These are phyloP conservation scores for Phaffia rhodozyma DNA, from an alignment of 1,284 basidiomycete genomes.

Conservation along the genomic window DNA sequence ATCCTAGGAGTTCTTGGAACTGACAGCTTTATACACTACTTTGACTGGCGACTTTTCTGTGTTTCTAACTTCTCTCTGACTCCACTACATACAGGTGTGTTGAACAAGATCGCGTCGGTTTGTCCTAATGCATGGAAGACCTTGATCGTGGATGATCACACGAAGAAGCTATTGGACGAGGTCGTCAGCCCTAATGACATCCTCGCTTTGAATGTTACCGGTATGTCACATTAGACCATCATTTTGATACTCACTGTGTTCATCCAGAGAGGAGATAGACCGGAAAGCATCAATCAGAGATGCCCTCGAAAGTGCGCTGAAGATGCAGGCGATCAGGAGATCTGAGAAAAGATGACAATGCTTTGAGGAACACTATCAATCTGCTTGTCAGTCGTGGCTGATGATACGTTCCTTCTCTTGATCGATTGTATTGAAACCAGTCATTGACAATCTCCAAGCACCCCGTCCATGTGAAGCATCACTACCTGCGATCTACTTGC, in stretches of 20 bases:
- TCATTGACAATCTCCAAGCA: slow-evolving; percentile 39
- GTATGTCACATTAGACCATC: slow-evolving; percentile 43
- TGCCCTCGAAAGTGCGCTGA: neutral
- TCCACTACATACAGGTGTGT: slow-evolving; percentile 27
- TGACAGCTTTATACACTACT: no score
- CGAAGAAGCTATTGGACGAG: slow-evolving; percentile 68
- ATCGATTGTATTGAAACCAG: slow-evolving; percentile 22
- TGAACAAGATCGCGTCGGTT: slow-evolving; percentile 44
- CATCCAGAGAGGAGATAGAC: neutral
- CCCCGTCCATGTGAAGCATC: slow-evolving; percentile 59
- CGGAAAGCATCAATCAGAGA: neutral
- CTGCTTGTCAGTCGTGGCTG: neutral
- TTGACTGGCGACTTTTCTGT: no score
- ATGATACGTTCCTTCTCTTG: neutral
- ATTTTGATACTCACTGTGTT: neutral
- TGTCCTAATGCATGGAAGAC: slow-evolving; percentile 86
- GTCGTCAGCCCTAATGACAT: slow-evolving; percentile 90
- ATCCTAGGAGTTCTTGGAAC: no score
- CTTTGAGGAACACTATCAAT: neutral
- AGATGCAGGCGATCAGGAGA: neutral
- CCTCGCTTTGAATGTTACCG: slow-evolving; percentile 82
- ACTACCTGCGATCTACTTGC: slow-evolving; percentile 81
- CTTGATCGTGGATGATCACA: slow-evolving; percentile 86
- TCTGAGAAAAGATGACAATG: neutral
- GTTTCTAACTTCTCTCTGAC: no score